Base-by-base conservation (phyloP, 2,329 filamentous ascomycete genomes). In the Fusarium vanettenii region DNA sequence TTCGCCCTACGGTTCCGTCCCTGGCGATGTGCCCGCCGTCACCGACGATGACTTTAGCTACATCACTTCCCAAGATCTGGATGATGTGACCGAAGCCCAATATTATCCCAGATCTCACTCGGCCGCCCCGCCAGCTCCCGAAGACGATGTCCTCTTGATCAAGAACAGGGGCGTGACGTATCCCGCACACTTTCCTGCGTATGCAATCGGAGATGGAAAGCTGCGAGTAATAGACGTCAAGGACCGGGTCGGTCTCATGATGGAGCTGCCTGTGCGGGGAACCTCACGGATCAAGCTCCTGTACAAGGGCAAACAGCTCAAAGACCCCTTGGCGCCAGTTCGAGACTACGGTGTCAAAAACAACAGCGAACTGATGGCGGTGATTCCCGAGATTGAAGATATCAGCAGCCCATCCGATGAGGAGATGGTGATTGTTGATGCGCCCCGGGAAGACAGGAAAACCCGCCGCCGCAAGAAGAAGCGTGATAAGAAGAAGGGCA, bases 1-100 rank as follows among this genome's bases (percentile, higher is more conserved):
- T 70, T 90, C 88, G 59, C 88, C 88, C n/a, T 90, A 87, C 76
- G 82, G 82, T 67, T 87, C 88, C 37, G 79, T 84, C 69, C 81
- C 84, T 41, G 85, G 85, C 55, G 85, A 87, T 48, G 83, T 87
- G 11, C 89, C 91, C 35, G 88, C 91, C 74, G 91, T 95, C 69
- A 93, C 90, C 77, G 92, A 95, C 76, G 90, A 92, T 37, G 93
- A 95, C 84, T 96, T 92, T 82, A 92, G 91, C 80, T 95, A 96
- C 85, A 95, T 95, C 80, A 95, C 93, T n/a, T 91, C 92, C 31
- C 90, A 94, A 78, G 93, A 95, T 78, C 82, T 95, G 43, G 87
- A 90, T 70, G 82, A 85, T 79, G 80, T 79, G 71, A 80, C 75
- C 71, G 78, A 82, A 78, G 73, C 76, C 79, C 81, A 78, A n/a